phyloP scores from a whole-genome alignment of 2,329 filamentous ascomycete species.

The Zymoseptoria brevis region DNA sequence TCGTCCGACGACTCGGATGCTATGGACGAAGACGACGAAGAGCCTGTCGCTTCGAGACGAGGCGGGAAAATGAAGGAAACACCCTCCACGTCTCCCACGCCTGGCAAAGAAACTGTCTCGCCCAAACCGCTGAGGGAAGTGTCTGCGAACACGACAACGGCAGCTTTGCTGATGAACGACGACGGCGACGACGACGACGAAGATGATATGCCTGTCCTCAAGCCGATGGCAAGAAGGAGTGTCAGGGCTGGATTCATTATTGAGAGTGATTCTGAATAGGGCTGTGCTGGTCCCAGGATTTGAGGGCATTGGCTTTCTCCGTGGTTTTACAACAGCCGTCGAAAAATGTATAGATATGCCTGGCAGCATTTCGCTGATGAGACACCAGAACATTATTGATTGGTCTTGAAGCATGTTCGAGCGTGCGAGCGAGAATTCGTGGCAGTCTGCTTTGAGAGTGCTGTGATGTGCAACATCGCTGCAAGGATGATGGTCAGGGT shows the following conservation, averaged over 20 bases:
- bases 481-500: no score
- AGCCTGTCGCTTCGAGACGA: slow-evolving; percentile 1
- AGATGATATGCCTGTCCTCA: slow-evolving; percentile 29
- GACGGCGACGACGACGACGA: slow-evolving; percentile 39
- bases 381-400: no score
- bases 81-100: slow-evolving; percentile 14
- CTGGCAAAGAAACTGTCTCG: not conserved
- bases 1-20: not conserved
- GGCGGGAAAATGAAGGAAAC: slow-evolving; percentile 11
- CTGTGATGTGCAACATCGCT: no score
- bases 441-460: no score
- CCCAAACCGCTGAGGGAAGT: slow-evolving; percentile 14
- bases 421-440: no score
- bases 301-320: not conserved
- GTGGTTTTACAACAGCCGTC: no score
- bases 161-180: slow-evolving; percentile 29
- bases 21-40: slow-evolving; percentile 8
- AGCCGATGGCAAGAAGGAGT: slow-evolving; percentile 29
- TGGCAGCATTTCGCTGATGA: no score
- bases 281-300: not conserved
- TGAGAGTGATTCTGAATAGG: slow-evolving; percentile 28
- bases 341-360: no score
- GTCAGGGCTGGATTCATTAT: slow-evolving; percentile 38
- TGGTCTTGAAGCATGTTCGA: no score
- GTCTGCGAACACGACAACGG: slow-evolving; percentile 30